A percentile compares a stretch with the other conserved stretches of the same genome.
These are phyloP conservation scores for Colletotrichum eremochloae DNA, from an alignment of 2,329 filamentous ascomycete species.

Conservation along the genomic window DNA sequence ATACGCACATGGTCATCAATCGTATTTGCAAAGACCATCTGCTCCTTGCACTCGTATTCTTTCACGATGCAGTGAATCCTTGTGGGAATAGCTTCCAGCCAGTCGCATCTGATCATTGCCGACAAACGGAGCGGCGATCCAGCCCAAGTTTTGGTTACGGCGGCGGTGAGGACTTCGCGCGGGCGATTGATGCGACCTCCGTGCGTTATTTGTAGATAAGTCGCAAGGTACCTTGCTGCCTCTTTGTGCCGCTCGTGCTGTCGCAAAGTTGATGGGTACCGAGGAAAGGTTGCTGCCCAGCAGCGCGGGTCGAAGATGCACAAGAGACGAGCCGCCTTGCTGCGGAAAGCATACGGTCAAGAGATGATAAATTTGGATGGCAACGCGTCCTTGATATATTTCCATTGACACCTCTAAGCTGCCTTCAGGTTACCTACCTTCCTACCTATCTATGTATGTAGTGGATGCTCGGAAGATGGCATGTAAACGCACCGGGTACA, in stretches of 20 bases:
- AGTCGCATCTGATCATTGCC: not conserved
- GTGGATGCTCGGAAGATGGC: not conserved
- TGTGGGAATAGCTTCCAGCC: not conserved
- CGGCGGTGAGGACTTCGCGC: conserved; percentile 17
- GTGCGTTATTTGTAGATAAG: conserved; percentile 22
- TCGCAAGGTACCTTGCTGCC: not conserved
- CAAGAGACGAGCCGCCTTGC: conserved; percentile 1
- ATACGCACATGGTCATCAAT: conserved; percentile 9
- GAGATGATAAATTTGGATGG: conserved; percentile 1
- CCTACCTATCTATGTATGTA: too few relatives aligned
- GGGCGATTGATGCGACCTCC: conserved; percentile 1
- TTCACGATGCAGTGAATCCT: not conserved
- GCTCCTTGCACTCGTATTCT: not conserved
- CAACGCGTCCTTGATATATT: not conserved
- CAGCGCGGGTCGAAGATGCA: not conserved
- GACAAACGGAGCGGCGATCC: not conserved
- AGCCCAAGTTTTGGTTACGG: not conserved
- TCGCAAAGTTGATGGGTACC: not conserved
- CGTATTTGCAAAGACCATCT: conserved; percentile 1
- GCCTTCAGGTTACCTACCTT: too few relatives aligned
- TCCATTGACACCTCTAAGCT: not conserved
- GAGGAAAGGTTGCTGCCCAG: not conserved
- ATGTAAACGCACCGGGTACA: not conserved
- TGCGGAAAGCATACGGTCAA: not conserved
- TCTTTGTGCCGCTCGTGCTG: not conserved